Percentiles rank a stretch among this genome's conserved stretches.
Conservation (phyloP, 1,284 basidiomycete genomes). For the Pseudozyma sp. region DNA sequence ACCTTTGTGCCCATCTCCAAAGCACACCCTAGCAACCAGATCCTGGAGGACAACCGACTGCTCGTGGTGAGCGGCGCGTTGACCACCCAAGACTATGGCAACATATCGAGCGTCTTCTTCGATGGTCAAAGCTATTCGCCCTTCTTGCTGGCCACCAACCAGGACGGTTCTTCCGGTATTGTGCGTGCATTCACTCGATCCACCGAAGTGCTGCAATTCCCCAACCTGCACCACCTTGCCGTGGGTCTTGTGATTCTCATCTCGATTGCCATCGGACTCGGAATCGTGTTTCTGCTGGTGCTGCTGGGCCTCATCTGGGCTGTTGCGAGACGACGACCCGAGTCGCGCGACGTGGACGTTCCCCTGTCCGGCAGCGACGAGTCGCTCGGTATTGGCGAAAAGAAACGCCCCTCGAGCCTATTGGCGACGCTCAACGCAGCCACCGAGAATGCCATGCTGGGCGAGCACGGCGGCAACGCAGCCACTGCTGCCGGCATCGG, state of each 20-base stretch:
- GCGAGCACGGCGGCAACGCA: conserved; percentile 76
- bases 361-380: conserved; percentile 55
- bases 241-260: conserved; percentile 94
- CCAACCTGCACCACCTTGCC: conserved; percentile 73
- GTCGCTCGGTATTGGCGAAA: conserved; percentile 49
- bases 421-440: conserved; percentile 69
- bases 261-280: conserved; percentile 94
- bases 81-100: conserved; percentile 76
- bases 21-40: conserved; percentile 76
- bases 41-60: conserved; percentile 87
- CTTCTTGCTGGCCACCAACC: conserved; percentile 79
- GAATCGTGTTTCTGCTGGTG: conserved; percentile 90
- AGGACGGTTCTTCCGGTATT: conserved; percentile 78
- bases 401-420: conserved; percentile 59
- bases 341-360: conserved; percentile 43
- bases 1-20: conserved; percentile 85
- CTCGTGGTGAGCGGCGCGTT: conserved; percentile 88
- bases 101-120: conserved; percentile 78
- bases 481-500: conserved; percentile 73
- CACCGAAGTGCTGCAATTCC: conserved; percentile 70
- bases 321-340: conserved; percentile 76
- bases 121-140: conserved; percentile 87
- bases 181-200: conserved; percentile 79
- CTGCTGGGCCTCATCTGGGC: conserved; percentile 90
- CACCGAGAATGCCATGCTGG: conserved; percentile 85